Percentiles rank a stretch among this genome's conserved stretches.
Evolutionary conservation across 169 alveolate genomes (phyloP).

Genomic region (Cyclospora cayetanensis): DNA sequence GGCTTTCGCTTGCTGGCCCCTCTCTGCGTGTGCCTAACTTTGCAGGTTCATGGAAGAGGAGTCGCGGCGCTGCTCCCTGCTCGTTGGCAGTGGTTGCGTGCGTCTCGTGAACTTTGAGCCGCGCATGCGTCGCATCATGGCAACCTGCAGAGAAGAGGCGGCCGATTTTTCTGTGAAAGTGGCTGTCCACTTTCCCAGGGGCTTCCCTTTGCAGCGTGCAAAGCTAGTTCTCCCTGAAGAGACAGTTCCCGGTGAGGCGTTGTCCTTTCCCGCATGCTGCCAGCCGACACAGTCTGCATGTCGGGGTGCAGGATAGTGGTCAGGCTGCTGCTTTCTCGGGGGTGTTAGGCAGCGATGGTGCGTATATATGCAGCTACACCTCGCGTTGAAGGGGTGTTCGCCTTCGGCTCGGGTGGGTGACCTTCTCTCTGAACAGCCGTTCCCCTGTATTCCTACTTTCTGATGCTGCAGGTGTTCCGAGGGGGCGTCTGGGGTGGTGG

Average conservation of each 20-base stretch:
- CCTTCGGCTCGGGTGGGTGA: too few relatives aligned
- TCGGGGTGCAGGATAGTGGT: too few relatives aligned
- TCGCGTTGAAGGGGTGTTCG: too few relatives aligned
- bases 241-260: not conserved
- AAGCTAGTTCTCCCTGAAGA: not conserved
- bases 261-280: not conserved
- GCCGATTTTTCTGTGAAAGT: not conserved
- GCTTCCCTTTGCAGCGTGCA: conserved; percentile 18
- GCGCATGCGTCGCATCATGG: not conserved
- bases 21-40: not conserved
- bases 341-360: too few relatives aligned
- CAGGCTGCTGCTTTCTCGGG: too few relatives aligned
- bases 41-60: not conserved
- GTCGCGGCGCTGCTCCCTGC: not conserved
- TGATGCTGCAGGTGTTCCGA: conserved; percentile 29
- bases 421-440: too few relatives aligned
- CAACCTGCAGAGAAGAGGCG: not conserved
- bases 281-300: too few relatives aligned
- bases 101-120: not conserved
- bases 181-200: not conserved
- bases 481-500: conserved; percentile 37
- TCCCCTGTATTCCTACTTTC: too few relatives aligned
- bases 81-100: not conserved
- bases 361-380: too few relatives aligned
- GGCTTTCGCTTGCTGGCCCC: too few relatives aligned